Base-by-base conservation (phyloP, 768 basidiomycete species). In the Multifurca ochricompacta region DNA sequence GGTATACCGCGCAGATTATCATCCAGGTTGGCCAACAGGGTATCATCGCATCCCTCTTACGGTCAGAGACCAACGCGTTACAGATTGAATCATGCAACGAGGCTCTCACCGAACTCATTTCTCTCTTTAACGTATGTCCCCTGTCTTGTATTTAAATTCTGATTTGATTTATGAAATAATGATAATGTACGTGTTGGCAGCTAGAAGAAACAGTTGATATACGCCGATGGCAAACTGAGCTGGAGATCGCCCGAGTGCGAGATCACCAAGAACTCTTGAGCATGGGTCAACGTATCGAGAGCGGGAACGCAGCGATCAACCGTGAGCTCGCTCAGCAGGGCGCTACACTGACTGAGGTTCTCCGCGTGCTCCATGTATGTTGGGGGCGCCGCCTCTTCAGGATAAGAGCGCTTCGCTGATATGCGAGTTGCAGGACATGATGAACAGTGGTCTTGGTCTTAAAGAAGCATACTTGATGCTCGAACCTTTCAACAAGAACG, bases 1-100 rank as follows among this genome's bases (percentile, higher is more conserved):
- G 37, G 46, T 51, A 36, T 27, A 51, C 45, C 1, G 59, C 59
- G 10, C 21, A 19, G 23, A 60, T 45, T 10, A 59, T 60, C 27
- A 19, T 30, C 4, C 48, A 48, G 28, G 59, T 60, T 35, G 59
- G 59, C 44, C 52, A 54, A 31, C 59, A 59, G 52, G 39, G 59
- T 36, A 16, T 48, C 44, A 30, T 60, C 44, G 27, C 36, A 25
- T 60, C 59, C 25, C 40, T 60, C 11, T 27, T 60, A 23, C 59
- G 39, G 48, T 49, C 57, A 2, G 59, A 59, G 27, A 30, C 39
- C 34, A 59, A 59, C 9, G 59, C 59, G 4, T 21, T 54, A 14
- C 52, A 32, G n/a, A 54, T 60, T 42, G 57, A 58, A 21, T 41
- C 48, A 6, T 60, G 59, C 52, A 60, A 59, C 16, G 56, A 60